Base-by-base conservation (phyloP, 1,284 basidiomycete species). In the Meira miltonrushii region DNA sequence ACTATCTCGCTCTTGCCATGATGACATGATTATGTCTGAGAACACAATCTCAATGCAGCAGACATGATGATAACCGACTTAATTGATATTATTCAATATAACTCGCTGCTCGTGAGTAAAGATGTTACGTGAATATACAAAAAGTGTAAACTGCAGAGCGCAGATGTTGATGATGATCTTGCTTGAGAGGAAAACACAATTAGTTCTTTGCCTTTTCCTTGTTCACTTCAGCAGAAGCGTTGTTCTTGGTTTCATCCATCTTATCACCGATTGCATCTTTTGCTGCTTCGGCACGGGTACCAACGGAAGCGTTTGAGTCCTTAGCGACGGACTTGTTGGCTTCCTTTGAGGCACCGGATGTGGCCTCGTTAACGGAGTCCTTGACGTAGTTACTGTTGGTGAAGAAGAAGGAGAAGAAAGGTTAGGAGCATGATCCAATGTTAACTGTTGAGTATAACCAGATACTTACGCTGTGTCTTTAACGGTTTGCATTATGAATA, bases 281-380 rank as follows among this genome's bases (percentile, higher is more conserved):
- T 39, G 55, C 55, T 23, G 55, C 55, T 11, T 10, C n/a, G 12
- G 40, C 57, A 33, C 69, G 64, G 28, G 61, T 62, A 28, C 62
- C 54, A 33, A 72, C 19, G 55, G 55, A 55, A 39, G 61, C 60
- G 56, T 69, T 54, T 39, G 54, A 57, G 60, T 67, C 61, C 66
- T 72, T 69, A 5, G 46, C 46, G 23, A 48, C 46, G 5, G 2
- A 4, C 62, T 66, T 72, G 71, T 70, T 65, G 39, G 64, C 67
- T 55, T 68, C 69, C 58, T 69, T 69, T 25, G 67, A 72, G 28
- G 61, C 58, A 10, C 38, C 33, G 48, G 57, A 41, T 17, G 38
- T 56, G 23, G 57, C 53, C 43, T 54, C 59, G 46, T 57, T 46
- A 57, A 66, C 55, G 40, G 55, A 59, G 52, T 71, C 69, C 39